Base-by-base conservation (phyloP, 1,139 yeast species). In the Yarrowia galli region DNA sequence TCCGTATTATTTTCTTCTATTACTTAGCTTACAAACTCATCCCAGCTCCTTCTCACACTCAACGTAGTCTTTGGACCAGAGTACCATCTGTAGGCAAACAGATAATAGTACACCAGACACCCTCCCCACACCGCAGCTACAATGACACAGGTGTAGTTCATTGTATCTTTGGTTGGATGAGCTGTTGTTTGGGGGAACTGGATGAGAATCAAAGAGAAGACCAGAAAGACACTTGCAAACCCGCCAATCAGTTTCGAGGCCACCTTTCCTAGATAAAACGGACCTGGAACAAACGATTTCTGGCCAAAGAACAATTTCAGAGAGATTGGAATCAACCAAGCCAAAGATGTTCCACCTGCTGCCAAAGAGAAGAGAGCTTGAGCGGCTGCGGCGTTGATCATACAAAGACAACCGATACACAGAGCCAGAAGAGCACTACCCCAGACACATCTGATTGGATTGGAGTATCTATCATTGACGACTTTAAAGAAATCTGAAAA, bases 61-160 rank as follows among this genome's bases (percentile, higher is more conserved):
- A n/a, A n/a, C n/a, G n/a, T n/a, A n/a, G n/a, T n/a, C 35, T 16
- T 46, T 1, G 51, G 51, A 16, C 51, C 51, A 25, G 18, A 16
- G 20, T 46, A 46, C 51, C 51, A 46, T 16, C 18, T 46, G 13
- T 46, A 15, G 6, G 51, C 51, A 16, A 25, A 46, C 15, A 25
- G 8, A n/a, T 46, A 46, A 28, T 46, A 46, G 35, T 46, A 46
- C 7, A 25, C 28, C 36, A 46, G 7, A n/a, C 35, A 46, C 13
- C 51, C 51, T 25, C 20, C 35, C 51, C 51, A 46, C 3, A 46
- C 51, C 5, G 20, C 20, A 2, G 15, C 51, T 0, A n/a, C 51
- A 25, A 46, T 25, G 20, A 46, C 51, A 46, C 51, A 46, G 20
- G 51, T 46, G 35, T 46, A 46, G 35, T 46, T 46, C 51, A 46